A percentile compares a stretch with the other conserved stretches of the same genome.
These are phyloP conservation scores for Cinnamomum chago DNA, from an alignment of 164 flowering plant species.

Conservation along the genomic window DNA sequence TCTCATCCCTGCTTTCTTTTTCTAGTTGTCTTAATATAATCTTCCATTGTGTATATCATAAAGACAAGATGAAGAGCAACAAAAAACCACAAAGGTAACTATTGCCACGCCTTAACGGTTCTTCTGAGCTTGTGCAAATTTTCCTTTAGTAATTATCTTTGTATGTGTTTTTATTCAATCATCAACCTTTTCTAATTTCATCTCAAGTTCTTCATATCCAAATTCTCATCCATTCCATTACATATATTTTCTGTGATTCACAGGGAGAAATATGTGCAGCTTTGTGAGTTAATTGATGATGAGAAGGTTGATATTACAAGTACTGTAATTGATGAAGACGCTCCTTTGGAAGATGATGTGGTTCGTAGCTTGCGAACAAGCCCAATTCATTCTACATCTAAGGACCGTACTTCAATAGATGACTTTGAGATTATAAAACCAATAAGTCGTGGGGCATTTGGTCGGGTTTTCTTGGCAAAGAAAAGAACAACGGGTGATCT, in stretches of 20 bases:
- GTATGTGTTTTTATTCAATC: neutral
- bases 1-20: too few species aligned
- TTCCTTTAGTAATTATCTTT: too few species aligned
- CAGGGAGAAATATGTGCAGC: constrained; percentile 95
- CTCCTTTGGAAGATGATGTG: constrained; percentile 91
- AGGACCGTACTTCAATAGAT: constrained; percentile 96
- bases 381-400: constrained; percentile 58
- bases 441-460: constrained; percentile 99
- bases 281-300: constrained; percentile 84
- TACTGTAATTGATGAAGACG: constrained; percentile 88
- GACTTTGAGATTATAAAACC: constrained; percentile 99
- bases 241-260: neutral
- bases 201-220: neutral
- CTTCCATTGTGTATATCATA: too few species aligned
- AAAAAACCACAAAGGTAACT: too few species aligned
- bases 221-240: neutral
- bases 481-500: constrained; percentile 98
- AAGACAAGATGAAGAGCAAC: too few species aligned
- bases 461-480: constrained; percentile 93
- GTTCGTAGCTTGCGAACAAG: constrained; percentile 91
- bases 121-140: neutral
- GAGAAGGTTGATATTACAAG: constrained; percentile 78
- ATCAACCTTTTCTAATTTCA: neutral
- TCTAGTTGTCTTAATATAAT: too few species aligned
- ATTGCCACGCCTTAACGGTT: neutral